Evolutionary conservation across 768 basidiomycete species (phyloP), one percentile per base, ranked within the genome.

Genomic region (Mycena venus): DNA sequence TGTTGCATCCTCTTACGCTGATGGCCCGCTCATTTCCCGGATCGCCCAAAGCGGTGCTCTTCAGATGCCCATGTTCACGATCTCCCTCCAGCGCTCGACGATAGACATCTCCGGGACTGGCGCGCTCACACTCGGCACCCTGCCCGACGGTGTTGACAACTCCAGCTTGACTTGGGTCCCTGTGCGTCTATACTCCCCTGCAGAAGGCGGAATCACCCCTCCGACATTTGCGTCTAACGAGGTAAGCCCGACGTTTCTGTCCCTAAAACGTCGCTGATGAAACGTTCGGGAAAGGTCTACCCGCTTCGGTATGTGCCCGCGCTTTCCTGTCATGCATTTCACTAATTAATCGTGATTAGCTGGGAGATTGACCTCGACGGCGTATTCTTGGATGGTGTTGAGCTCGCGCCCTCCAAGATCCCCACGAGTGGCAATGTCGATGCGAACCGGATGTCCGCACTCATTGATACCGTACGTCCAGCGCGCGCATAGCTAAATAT

Each of bases 351-450:
- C 2, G 14, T 10, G 7, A 4, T 84, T 70, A 86, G 87, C 12
- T 94, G 93, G 93, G 93, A 94, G 79, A 87, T 94, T 31, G 87
- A 90, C 4, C 77, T 94, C 6, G 93, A 93, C 53, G 90, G 87
- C 53, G 91, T 94, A 10, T 94, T 85, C 79, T 84, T 94, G 40
- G 90, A 94, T 74, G 92, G 91, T 19, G 74, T 86, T 70, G 85
- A 85, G 77, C 80, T 94, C 11, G 79, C 88, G 0, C 86, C 87
- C 19, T 93, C 92, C 8, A 84, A 84, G 1, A 86, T 93, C 60
- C 84, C 89, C 14, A 78, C 85, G 0, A 74, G 56, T 5, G 78
- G 77, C 17, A 84, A 80, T 59, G 83, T 86, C 12, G 78, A 82
- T 62, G 77, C 83, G 1, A 77, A 72, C 4, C 76, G 82, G 17